Percentiles rank a stretch among this genome's conserved stretches.
phyloP scores from a whole-genome alignment of 805 yeast species.

The Hermanozyma aechmeae region DNA sequence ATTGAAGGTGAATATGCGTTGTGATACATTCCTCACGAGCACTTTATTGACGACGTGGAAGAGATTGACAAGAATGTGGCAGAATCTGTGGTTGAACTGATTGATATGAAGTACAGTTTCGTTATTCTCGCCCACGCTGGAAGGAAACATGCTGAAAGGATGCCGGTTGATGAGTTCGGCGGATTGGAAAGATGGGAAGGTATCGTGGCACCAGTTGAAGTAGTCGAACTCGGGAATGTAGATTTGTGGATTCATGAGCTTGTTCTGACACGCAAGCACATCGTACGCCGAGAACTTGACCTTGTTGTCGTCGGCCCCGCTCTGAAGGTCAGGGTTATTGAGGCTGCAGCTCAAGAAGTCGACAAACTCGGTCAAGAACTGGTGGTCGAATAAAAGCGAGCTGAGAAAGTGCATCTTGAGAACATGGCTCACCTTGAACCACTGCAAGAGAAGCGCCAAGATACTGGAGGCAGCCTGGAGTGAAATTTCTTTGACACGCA shows the following conservation, averaged over 20 bases:
- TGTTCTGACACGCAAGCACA: conserved; percentile 25
- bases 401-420: conserved; percentile 70
- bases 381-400: conserved; percentile 66
- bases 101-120: conserved; percentile 19
- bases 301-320: conserved; percentile 7
- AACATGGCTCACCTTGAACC: conserved; percentile 76
- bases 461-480: conserved; percentile 51
- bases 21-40: conserved; percentile 54
- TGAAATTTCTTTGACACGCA: conserved; percentile 53
- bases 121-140: conserved; percentile 15
- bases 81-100: conserved; percentile 31
- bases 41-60: conserved; percentile 49
- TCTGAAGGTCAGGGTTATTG: conserved; percentile 25
- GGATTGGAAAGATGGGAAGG: conserved; percentile 7
- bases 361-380: conserved; percentile 31
- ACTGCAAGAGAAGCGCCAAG: conserved; percentile 45
- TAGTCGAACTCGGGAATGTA: conserved; percentile 23
- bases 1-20: conserved; percentile 56
- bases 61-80: conserved; percentile 41
- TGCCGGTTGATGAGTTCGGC: conserved; percentile 21
- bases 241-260: conserved; percentile 29
- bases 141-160: conserved; percentile 19
- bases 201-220: conserved; percentile 25
- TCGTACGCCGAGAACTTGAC: conserved; percentile 20
- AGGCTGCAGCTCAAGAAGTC: conserved; percentile 26